Conservation (phyloP, 306 rosid species). For the Malus fusca region DNA sequence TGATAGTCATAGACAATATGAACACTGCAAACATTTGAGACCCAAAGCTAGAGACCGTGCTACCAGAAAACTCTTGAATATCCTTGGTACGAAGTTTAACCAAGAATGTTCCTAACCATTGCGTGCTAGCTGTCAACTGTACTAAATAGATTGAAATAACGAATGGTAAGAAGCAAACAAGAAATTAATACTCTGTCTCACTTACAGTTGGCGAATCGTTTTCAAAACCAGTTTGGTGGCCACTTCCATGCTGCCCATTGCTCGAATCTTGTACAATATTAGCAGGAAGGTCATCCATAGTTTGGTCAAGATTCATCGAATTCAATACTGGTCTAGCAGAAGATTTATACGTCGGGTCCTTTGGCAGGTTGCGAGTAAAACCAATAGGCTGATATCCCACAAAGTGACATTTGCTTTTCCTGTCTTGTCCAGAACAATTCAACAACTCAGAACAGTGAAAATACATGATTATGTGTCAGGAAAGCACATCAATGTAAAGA, state of each 20-base stretch:
- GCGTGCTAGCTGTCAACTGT: not conserved
- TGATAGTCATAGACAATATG: not conserved
- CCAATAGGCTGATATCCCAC: slow-evolving; percentile 54
- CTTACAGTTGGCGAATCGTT: slow-evolving; percentile 13
- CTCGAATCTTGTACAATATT: not conserved
- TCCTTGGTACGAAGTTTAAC: not conserved
- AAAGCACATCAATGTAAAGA: not conserved
- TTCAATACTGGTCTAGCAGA: slow-evolving; percentile 19
- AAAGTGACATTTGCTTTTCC: slow-evolving; percentile 69
- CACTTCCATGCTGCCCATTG: no score
- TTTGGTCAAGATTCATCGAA: slow-evolving; percentile 26
- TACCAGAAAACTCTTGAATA: not conserved
- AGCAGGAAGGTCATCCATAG: slow-evolving; percentile 8
- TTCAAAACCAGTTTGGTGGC: no score
- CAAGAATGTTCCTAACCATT: not conserved
- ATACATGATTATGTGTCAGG: not conserved
- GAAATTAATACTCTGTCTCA: slow-evolving; percentile 6
- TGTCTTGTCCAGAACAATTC: slow-evolving; percentile 41
- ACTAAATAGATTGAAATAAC: not conserved
- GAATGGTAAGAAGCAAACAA: not conserved
- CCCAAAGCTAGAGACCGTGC: not conserved
- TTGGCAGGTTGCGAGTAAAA: slow-evolving; percentile 19
- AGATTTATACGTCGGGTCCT: slow-evolving; percentile 21
- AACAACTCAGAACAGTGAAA: slow-evolving; percentile 20
- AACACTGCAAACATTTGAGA: not conserved